These are phyloP conservation scores for Trichoderma hamatum DNA, from an alignment of 2,329 filamentous ascomycete genomes.

Conservation along the genomic window DNA sequence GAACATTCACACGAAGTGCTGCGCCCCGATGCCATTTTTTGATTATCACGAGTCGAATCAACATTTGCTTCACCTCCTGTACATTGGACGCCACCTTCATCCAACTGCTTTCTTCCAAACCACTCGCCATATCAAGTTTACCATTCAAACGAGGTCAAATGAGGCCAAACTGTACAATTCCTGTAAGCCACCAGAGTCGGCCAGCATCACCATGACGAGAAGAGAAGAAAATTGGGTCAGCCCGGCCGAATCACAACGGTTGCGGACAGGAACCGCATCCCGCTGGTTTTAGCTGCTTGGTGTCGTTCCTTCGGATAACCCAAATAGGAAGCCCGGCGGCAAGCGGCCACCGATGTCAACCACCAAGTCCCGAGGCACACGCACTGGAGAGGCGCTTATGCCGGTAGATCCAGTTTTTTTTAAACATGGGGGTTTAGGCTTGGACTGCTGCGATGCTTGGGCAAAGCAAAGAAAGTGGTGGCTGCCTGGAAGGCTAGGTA, in stretches of 20 bases:
- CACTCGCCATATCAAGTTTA: neutral
- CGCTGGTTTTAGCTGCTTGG: neutral
- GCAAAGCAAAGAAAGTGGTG: neutral
- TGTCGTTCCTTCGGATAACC: constrained; percentile 8
- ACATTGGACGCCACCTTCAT: no score
- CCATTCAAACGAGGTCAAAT: neutral
- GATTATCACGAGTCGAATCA: neutral
- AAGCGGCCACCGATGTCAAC: neutral
- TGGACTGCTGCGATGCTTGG: neutral
- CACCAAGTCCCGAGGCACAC: constrained; percentile 17
- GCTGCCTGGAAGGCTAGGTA: neutral
- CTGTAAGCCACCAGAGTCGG: neutral
- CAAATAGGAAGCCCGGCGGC: constrained; percentile 9
- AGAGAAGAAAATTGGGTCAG: neutral
- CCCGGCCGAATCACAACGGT: neutral
- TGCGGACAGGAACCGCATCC: constrained; percentile 2
- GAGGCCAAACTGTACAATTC: no score
- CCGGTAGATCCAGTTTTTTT: constrained; percentile 24
- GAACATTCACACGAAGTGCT: neutral
- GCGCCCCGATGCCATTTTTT: neutral
- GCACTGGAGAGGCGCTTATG: constrained; percentile 14
- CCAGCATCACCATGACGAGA: constrained; percentile 10
- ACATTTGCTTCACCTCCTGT: no score
- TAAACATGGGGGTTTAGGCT: neutral
- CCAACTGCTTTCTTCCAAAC: neutral